phyloP scores from a whole-genome alignment of 345 rosid species.

The sweet orange (Citrus sinensis) region DNA sequence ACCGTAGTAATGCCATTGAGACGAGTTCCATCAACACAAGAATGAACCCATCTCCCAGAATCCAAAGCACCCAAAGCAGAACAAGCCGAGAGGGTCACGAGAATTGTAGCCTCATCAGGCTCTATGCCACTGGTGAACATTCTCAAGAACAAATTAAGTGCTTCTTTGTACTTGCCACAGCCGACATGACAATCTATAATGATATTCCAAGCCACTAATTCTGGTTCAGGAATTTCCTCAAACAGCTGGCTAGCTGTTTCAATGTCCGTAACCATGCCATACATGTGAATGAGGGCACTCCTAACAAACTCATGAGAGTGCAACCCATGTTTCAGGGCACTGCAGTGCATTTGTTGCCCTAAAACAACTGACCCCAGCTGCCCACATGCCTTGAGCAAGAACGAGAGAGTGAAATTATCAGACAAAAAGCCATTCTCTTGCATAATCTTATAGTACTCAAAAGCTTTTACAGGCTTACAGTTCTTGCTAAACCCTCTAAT shows the following conservation, averaged over 20 bases:
- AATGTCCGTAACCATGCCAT: slow-evolving; percentile 30
- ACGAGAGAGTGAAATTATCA: slow-evolving; percentile 43
- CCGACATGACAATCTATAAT: slow-evolving; percentile 24
- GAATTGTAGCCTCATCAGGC: slow-evolving; percentile 42
- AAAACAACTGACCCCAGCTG: slow-evolving; percentile 20
- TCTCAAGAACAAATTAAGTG: slow-evolving; percentile 24
- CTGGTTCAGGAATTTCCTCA: slow-evolving; percentile 34
- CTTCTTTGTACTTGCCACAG: slow-evolving; percentile 21
- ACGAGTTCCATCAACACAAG: slow-evolving; percentile 2
- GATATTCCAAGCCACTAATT: slow-evolving; percentile 37
- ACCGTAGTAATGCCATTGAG: slow-evolving; percentile 13
- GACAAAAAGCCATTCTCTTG: slow-evolving; percentile 21
- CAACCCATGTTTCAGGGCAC: slow-evolving; percentile 32
- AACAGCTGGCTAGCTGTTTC: slow-evolving; percentile 24
- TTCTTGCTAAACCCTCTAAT: slow-evolving; percentile 36
- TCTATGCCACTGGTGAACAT: slow-evolving; percentile 22
- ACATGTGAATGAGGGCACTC: slow-evolving; percentile 34
- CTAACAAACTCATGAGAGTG: slow-evolving; percentile 30
- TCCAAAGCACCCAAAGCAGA: slow-evolving; percentile 33
- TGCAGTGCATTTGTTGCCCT: slow-evolving; percentile 42
- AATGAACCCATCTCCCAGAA: slow-evolving; percentile 38
- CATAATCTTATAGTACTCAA: slow-evolving; percentile 30
- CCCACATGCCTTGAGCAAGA: slow-evolving; percentile 41
- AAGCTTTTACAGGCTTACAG: slow-evolving; percentile 17
- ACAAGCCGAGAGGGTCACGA: slow-evolving; percentile 31